Base-by-base conservation (phyloP, 441 rosid species). In the Aquilaria agallochum region DNA sequence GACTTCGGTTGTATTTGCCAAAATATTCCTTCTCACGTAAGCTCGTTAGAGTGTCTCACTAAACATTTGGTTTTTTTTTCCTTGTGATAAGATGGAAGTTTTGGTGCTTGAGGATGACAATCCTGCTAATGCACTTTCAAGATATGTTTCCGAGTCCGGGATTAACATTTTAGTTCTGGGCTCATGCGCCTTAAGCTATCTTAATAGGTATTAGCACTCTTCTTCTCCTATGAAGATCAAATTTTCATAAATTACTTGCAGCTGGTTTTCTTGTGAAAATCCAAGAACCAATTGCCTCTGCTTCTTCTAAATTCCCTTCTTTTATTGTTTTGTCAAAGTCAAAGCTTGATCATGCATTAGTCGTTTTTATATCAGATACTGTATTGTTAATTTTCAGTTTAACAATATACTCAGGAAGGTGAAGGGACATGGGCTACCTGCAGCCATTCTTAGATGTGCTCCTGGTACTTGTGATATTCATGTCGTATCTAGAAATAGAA, bases 111-210 rank as follows among this genome's bases (percentile, higher is more conserved):
- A 78, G 74, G 78, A 78, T 71, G 91, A 85, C 12, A 71, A 85
- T 65, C 92, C 98, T 27, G 88, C 97, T 1, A 55, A 60, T 45
- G 96, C 80, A 5, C 91, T 93, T 73, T 49, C 85, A 59, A 63
- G 70, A 64, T 90, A 73, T 63, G 67, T 80, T 5, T 72, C 80
- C 46, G 76, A 77, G 65, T 67, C 79, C 11, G 70, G 84, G 65
- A 78, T 88, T 59, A 62, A 70, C 50, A 65, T 72, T 80, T 78
- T 88, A 67, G 92, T 90, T 42, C 70, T 88, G 86, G 97, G 97
- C 48, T 90, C 98, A 34, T 85, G 78, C 75, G 66, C 73, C 42
- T 66, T 80, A 2, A 83, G 71, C 71, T 73, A 67, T 50, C 64
- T 90, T 60, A 59, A 65, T 44, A 72, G 96, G 98, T 90, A 79